Conservation (phyloP, 495 filamentous ascomycete genomes). For the Penicillium odoratum region DNA sequence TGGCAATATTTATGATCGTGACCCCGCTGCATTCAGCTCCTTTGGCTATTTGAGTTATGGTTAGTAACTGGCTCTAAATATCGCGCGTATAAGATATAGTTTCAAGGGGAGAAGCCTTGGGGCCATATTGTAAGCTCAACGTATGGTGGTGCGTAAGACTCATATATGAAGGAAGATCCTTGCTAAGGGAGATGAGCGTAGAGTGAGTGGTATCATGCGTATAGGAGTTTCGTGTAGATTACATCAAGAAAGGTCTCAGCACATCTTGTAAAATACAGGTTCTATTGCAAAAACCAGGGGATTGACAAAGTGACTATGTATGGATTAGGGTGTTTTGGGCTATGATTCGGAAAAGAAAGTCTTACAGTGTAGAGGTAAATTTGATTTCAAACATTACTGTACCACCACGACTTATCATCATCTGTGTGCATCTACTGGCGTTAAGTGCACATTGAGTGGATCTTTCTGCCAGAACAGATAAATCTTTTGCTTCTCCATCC, state of each 20-base stretch:
- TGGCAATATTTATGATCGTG: slow-evolving; percentile 13
- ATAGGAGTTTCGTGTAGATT: not conserved
- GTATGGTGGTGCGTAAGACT: not conserved
- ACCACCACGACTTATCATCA: not conserved
- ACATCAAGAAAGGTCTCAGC: not conserved
- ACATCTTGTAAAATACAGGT: not conserved
- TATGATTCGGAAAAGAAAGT: slow-evolving; percentile 1
- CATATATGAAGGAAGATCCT: not conserved
- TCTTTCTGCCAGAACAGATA: slow-evolving; percentile 8
- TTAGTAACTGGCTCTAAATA: slow-evolving; percentile 10
- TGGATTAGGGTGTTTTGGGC: not conserved
- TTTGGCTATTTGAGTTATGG: slow-evolving; percentile 10
- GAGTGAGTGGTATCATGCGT: slow-evolving; percentile 5
- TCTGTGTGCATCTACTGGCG: not conserved
- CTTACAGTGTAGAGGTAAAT: not conserved
- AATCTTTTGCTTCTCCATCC: slow-evolving; percentile 7
- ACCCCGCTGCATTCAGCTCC: slow-evolving; percentile 8
- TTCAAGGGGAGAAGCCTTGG: slow-evolving; percentile 8
- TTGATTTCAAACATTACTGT: too few relatives aligned
- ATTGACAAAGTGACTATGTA: not conserved
- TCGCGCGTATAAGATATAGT: slow-evolving; percentile 6
- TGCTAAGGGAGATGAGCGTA: not conserved
- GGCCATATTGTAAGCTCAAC: slow-evolving; percentile 4
- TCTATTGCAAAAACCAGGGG: not conserved
- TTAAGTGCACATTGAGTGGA: slow-evolving; percentile 2